Evolutionary conservation across 225 moss, liverwort and hornwort genomes (phyloP).

Genomic region (Rhytidiadelphus loreus): DNA sequence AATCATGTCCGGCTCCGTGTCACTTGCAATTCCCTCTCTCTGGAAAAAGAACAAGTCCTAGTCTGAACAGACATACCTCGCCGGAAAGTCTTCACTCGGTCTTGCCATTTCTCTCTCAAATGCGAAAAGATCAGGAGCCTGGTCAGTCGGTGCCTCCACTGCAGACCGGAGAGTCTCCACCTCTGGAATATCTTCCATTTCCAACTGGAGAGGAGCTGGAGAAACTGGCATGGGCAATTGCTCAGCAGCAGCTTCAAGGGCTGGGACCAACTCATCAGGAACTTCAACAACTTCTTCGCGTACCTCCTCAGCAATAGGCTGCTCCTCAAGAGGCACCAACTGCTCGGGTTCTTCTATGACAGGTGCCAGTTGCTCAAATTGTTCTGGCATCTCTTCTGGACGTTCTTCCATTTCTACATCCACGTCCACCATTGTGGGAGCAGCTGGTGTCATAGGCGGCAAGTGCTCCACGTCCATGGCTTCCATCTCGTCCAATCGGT

Average conservation of each 20-base stretch:
- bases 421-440: slow-evolving; percentile 21
- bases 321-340: slow-evolving; percentile 20
- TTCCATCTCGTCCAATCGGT: slow-evolving; percentile 91
- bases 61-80: slow-evolving; percentile 7
- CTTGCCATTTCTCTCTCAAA: slow-evolving; percentile 55
- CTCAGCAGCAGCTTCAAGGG: slow-evolving; percentile 39
- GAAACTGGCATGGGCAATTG: slow-evolving; percentile 16
- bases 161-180: slow-evolving; percentile 86
- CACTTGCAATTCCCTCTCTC: background rate
- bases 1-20: background rate
- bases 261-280: slow-evolving; percentile 38
- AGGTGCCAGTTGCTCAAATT: slow-evolving; percentile 47
- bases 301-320: slow-evolving; percentile 1
- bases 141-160: slow-evolving; percentile 39
- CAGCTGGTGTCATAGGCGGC: slow-evolving; percentile 47
- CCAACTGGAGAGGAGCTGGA: slow-evolving; percentile 18
- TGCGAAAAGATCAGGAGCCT: slow-evolving; percentile 72
- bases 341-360: slow-evolving; percentile 30
- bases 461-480: slow-evolving; percentile 72
- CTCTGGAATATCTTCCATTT: slow-evolving; percentile 53
- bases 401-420: slow-evolving; percentile 42
- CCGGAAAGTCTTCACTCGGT: slow-evolving; percentile 15
- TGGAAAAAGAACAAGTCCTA: background rate
- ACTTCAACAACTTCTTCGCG: slow-evolving; percentile 30
- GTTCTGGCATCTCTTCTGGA: slow-evolving; percentile 20